Conservation (phyloP, 768 basidiomycete species). For the Amanita pseudoporphyria region DNA sequence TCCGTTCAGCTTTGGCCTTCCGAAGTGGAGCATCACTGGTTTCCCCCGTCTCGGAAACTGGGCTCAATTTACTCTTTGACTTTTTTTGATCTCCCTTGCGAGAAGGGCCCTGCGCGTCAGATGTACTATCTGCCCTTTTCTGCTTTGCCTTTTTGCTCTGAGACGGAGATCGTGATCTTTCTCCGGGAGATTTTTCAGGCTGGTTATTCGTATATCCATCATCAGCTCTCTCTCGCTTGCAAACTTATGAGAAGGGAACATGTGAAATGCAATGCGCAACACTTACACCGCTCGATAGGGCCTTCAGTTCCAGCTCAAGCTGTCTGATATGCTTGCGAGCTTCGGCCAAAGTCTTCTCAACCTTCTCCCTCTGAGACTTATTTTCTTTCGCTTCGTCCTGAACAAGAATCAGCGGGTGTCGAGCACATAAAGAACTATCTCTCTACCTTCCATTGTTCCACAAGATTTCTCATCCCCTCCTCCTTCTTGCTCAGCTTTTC, state of each 20-base stretch:
- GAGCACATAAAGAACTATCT: not conserved
- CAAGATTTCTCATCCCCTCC: constrained; percentile 31
- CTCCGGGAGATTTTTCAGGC: not conserved
- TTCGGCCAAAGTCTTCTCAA: constrained; percentile 24
- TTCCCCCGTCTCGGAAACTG: constrained; percentile 13
- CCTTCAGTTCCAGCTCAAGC: constrained; percentile 33
- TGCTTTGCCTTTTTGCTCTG: constrained; percentile 4
- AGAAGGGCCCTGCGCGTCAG: constrained; percentile 3
- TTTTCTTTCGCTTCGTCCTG: constrained; percentile 31
- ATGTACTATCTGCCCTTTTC: constrained; percentile 7
- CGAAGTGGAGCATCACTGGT: constrained; percentile 5
- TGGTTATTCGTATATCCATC: not conserved
- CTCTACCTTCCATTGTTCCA: constrained; percentile 38
- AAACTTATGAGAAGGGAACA: not conserved
- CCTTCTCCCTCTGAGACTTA: constrained; percentile 25
- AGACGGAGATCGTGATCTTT: constrained; percentile 1
- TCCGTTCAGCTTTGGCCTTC: not conserved
- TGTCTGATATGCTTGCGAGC: constrained; percentile 34
- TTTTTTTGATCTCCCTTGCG: not conserved
- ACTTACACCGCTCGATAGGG: not conserved
- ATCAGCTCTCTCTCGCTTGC: not conserved
- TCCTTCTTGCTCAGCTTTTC: constrained; percentile 34
- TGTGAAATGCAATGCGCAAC: not conserved
- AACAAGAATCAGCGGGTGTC: not conserved
- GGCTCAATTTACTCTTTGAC: constrained; percentile 2